phyloP scores from a whole-genome alignment of 2,329 filamentous ascomycete species.

The Trichoderma simmonsii region DNA sequence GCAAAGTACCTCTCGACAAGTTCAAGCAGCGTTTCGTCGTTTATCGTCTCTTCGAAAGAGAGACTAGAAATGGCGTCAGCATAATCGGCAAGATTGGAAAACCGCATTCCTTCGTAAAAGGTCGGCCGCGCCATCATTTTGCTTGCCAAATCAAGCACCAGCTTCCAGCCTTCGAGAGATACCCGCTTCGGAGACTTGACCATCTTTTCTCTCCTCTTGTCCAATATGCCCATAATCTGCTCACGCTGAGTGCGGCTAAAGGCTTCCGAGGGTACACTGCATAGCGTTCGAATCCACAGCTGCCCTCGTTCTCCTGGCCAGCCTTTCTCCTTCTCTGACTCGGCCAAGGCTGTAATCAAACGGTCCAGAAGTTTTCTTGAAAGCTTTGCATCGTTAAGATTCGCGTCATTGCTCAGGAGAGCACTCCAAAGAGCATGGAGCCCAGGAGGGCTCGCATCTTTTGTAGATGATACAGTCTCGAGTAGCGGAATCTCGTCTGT shows the following conservation, averaged over 20 bases:
- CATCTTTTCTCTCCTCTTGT: slow-evolving; percentile 28
- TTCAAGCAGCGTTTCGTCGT: slow-evolving; percentile 31
- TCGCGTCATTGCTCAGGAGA: slow-evolving; percentile 38
- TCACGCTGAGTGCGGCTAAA: slow-evolving; percentile 45
- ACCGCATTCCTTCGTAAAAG: slow-evolving; percentile 48
- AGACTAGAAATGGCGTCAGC: slow-evolving; percentile 34
- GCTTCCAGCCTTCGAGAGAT: slow-evolving; percentile 33
- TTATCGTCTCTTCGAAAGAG: slow-evolving; percentile 25
- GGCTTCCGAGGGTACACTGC: slow-evolving; percentile 36
- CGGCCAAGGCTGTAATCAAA: slow-evolving; percentile 29
- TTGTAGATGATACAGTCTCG: slow-evolving; percentile 25
- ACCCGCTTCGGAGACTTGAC: slow-evolving; percentile 27
- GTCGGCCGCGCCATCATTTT: slow-evolving; percentile 52
- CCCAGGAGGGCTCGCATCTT: slow-evolving; percentile 20
- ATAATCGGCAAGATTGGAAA: slow-evolving; percentile 34
- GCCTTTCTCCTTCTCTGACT: slow-evolving; percentile 30
- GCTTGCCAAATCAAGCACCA: slow-evolving; percentile 43
- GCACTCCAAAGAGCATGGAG: slow-evolving; percentile 30
- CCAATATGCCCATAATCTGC: slow-evolving; percentile 37
- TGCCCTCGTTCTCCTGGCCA: slow-evolving; percentile 32
- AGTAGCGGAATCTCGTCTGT: slow-evolving; percentile 28
- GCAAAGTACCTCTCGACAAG: slow-evolving; percentile 33
- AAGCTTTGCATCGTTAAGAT: slow-evolving; percentile 35
- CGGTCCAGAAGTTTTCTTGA: slow-evolving; percentile 33
- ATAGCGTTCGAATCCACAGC: slow-evolving; percentile 33